phyloP scores from a whole-genome alignment of 139 green algal species.

The Micromonas pusilla region DNA sequence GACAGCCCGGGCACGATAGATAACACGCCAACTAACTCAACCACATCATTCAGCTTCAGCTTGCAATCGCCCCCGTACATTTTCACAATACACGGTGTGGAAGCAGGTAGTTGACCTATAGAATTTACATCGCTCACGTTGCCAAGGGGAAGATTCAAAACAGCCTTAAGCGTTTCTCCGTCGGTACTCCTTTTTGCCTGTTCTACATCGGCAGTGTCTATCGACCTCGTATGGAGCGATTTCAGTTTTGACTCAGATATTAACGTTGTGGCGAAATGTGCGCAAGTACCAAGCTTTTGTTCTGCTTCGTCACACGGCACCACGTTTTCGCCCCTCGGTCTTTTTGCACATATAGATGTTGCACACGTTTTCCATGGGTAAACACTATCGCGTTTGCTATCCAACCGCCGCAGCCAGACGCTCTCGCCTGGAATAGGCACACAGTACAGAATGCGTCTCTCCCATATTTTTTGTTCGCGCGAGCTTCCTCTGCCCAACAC shows the following conservation, averaged over 20 bases:
- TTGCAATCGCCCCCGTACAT: background rate
- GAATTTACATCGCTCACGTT: too few species aligned
- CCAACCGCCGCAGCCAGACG: background rate
- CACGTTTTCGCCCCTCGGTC: too few species aligned
- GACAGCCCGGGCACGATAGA: background rate
- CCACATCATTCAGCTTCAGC: constrained; percentile 26
- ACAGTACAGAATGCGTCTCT: constrained; percentile 14
- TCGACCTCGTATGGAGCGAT: too few species aligned
- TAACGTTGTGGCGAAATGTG: too few species aligned
- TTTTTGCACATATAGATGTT: too few species aligned
- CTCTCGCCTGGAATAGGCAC: constrained; percentile 22
- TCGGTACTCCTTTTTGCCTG: background rate
- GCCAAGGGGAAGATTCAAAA: constrained; percentile 5
- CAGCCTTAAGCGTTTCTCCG: background rate
- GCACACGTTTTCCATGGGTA: too few species aligned
- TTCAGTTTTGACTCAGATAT: too few species aligned
- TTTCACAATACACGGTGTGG: constrained; percentile 4
- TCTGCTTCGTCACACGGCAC: too few species aligned
- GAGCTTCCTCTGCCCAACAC: background rate
- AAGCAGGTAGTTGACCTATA: too few species aligned
- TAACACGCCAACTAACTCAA: constrained; percentile 27
- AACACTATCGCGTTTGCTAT: background rate
- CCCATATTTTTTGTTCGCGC: background rate
- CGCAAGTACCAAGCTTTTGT: too few species aligned
- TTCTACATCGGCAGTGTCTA: background rate